Evolutionary conservation across 768 basidiomycete species (phyloP), one percentile per base, ranked within the genome.

Genomic region (Amanita pseudoporphyria): DNA sequence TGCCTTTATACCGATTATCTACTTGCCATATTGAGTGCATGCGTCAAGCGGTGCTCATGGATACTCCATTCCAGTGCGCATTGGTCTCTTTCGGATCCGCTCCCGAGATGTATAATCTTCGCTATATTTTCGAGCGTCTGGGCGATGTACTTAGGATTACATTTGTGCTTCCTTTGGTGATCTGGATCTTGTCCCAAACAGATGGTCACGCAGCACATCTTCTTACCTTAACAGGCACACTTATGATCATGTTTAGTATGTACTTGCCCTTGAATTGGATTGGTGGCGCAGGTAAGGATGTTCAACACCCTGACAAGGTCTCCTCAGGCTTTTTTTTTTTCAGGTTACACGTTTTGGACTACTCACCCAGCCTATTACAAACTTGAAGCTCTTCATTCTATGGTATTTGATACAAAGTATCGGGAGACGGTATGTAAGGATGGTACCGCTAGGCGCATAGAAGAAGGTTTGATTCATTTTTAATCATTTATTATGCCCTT

Each of bases 331-430:
- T 9, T 19, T 9, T 2, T 18, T 26, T 9, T 19, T 9, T 2
- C 39, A 72, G 72, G 67, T 1, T 76, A 67, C 53, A 58, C 68
- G 2, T 71, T 70, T 49, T 71, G 66, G 64, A 65, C 68, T 1
- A 58, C 59, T 3, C 67, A 72, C 51, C 5, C 18, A 0, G 53
- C 62, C 46, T 77, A 68, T 51, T 59, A 66, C 47, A 62, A 64
- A n/a, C 62, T 74, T 43, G 61, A 64, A 22, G 49, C 62, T 10
- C 62, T 75, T 10, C 70, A 70, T 51, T 57, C 59, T 1, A 62
- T 71, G n/a, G 57, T 69, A 1, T 76, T 74, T 43, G 63, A 64
- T 28, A 47, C 52, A 0, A 52, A 60, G 10, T 69, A 68, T 51
- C 62, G 69, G 28, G 52, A 62, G 10, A 62, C 65, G 16, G 41